Evolutionary conservation across 495 filamentous ascomycete genomes (phyloP).

Genomic region (Daldinia grandis): DNA sequence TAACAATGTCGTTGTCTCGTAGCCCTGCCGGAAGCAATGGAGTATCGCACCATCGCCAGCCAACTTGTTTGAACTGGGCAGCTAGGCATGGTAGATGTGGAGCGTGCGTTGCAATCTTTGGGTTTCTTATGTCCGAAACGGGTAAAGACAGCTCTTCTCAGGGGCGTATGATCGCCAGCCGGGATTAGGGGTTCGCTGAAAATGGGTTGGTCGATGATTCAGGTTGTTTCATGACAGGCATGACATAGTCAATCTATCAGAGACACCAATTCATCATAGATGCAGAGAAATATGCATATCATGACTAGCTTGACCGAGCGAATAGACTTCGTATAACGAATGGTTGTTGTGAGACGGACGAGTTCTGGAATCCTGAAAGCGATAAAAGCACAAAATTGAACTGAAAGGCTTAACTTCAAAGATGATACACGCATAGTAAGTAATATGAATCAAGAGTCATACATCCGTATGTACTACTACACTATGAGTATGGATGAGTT

Average conservation of each 20-base stretch:
- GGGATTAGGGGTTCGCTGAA: slow-evolving; percentile 27
- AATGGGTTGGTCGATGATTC: slow-evolving; percentile 36
- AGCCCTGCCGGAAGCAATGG: slow-evolving; percentile 31
- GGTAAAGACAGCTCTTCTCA: slow-evolving; percentile 24
- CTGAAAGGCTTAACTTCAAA: too few species aligned
- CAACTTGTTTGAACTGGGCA: slow-evolving; percentile 28
- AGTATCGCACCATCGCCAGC: slow-evolving; percentile 30
- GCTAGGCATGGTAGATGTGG: slow-evolving; percentile 8
- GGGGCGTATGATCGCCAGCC: slow-evolving; percentile 41
- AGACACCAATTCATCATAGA: slow-evolving; percentile 31
- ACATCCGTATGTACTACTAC: too few species aligned
- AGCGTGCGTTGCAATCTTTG: slow-evolving; percentile 10
- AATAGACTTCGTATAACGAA: not conserved
- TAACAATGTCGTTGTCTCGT: slow-evolving; percentile 30
- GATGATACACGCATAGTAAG: too few species aligned
- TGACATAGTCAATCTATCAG: slow-evolving; percentile 26
- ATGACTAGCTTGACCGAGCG: slow-evolving; percentile 9
- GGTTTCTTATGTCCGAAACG: slow-evolving; percentile 22
- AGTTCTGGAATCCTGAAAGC: slow-evolving; percentile 26
- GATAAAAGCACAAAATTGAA: not conserved
- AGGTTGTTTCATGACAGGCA: slow-evolving; percentile 41
- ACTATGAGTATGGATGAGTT: too few species aligned
- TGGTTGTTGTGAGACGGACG: slow-evolving; percentile 8
- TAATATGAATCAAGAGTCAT: too few species aligned
- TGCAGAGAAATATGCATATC: slow-evolving; percentile 18